Percentiles rank a stretch among this genome's conserved stretches.
These are phyloP conservation scores for Desmodesmus armatus DNA, from an alignment of 139 green algal species.

Conservation along the genomic window DNA sequence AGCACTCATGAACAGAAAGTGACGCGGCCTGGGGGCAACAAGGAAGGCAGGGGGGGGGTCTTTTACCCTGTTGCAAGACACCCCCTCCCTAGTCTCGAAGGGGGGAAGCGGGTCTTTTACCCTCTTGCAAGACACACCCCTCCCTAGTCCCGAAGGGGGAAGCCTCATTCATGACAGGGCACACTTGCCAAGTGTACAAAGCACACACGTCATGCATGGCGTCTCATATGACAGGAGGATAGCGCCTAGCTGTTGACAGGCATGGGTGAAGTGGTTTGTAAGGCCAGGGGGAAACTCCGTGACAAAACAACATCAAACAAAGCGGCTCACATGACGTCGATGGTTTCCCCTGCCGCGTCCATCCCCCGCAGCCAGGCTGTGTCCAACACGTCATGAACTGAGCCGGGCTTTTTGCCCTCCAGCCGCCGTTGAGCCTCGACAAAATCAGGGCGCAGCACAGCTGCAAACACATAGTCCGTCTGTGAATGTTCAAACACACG, in stretches of 20 bases:
- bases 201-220: neutral
- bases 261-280: too few species aligned
- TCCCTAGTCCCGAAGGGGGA: too few species aligned
- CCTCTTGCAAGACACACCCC: too few species aligned
- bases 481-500: neutral
- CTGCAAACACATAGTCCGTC: slow-evolving; percentile 33
- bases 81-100: too few species aligned
- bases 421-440: neutral
- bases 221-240: too few species aligned
- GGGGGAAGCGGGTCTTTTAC: too few species aligned
- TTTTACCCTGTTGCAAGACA: too few species aligned
- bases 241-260: too few species aligned
- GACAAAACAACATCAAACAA: neutral
- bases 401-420: neutral
- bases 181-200: neutral
- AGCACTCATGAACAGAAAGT: neutral
- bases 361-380: slow-evolving; percentile 10
- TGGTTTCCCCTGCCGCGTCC: neutral
- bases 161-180: too few species aligned
- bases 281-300: too few species aligned
- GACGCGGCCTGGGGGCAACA: slow-evolving; percentile 37
- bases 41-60: too few species aligned
- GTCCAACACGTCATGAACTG: slow-evolving; percentile 7
- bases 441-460: neutral
- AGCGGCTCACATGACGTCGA: slow-evolving; percentile 14